Evolutionary conservation across 2,329 filamentous ascomycete species (phyloP).

Genomic region (Hysterium pulicare): DNA sequence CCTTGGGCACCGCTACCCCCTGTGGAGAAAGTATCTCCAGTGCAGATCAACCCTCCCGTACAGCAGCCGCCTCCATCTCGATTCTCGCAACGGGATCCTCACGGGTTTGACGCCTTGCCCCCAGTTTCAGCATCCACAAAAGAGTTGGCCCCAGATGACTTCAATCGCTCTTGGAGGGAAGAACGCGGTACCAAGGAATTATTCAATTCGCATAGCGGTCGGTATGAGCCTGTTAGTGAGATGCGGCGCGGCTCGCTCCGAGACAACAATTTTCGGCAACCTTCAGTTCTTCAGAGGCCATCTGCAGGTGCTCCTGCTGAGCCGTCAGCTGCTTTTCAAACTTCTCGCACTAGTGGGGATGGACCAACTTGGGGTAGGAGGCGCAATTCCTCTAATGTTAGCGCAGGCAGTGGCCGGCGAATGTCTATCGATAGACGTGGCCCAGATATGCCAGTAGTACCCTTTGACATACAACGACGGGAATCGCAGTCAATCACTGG

Average conservation of each 20-base stretch:
- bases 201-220: conserved; percentile 91
- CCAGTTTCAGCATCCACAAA: conserved; percentile 58
- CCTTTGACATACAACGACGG: conserved; percentile 26
- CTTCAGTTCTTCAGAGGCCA: conserved; percentile 74
- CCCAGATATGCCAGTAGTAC: conserved; percentile 29
- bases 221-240: conserved; percentile 84
- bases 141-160: conserved; percentile 92
- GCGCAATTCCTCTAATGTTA: conserved; percentile 86
- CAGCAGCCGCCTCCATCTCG: conserved; percentile 44
- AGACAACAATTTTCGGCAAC: conserved; percentile 68
- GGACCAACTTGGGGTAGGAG: conserved; percentile 65
- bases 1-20: conserved; percentile 88
- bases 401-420: conserved; percentile 73
- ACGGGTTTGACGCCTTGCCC: conserved; percentile 53
- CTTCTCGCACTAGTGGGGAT: conserved; percentile 66
- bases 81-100: conserved; percentile 54
- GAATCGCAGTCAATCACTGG: conserved; percentile 30
- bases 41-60: conserved; percentile 55
- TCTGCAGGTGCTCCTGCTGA: conserved; percentile 67
- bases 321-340: conserved; percentile 83
- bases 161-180: conserved; percentile 82
- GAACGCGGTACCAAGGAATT: conserved; percentile 69
- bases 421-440: conserved; percentile 54
- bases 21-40: conserved; percentile 74
- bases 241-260: conserved; percentile 66